Evolutionary conservation across 768 basidiomycete genomes (phyloP), one percentile per base, ranked within the genome.

Genomic region (Macrocybe gigantea): DNA sequence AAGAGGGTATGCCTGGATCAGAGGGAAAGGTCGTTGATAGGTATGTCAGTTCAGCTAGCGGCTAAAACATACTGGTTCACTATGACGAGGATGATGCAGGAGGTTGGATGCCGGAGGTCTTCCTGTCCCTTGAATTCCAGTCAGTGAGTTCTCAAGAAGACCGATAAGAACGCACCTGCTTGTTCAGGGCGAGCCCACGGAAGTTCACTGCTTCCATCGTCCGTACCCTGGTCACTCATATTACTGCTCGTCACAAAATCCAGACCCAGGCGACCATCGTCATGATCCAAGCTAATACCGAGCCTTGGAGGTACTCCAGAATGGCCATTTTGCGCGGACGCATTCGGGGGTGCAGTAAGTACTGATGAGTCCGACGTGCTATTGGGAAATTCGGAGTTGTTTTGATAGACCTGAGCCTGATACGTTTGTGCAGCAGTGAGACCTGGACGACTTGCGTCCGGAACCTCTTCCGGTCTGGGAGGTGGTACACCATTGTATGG

Each of bases 341-440:
- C 7, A 33, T 32, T 56, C 13, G 71, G 60, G 32, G 55, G 49
- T 34, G 63, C 60, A 47, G 56, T 59, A 36, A 58, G 58, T 22
- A 22, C 22, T 4, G 22, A 22, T 22, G 22, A 22, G 53, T 52
- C 57, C 58, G 61, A 53, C 44, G 65, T 64, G 51, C 58, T 47
- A 41, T 60, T 59, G 37, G 50, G 65, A 11, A 56, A 58, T 41
- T 65, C 57, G 37, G 74, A 67, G 48, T 63, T 71, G 56, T 72
- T 78, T 49, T 64, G 66, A 56, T 81, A 82, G 40, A 88, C 74
- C 62, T 90, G 85, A 6, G 82, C 80, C 58, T 88, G 89, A 67
- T 89, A 90, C 33, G 85, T 82, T 62, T 91, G 88, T 7, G 86
- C 84, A 38, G 85, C 80, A 3, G 86, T 85, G 44, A 88, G 74